Conservation (phyloP, 2,329 filamentous ascomycete genomes). For the Neopestalotiopsis rosae region DNA sequence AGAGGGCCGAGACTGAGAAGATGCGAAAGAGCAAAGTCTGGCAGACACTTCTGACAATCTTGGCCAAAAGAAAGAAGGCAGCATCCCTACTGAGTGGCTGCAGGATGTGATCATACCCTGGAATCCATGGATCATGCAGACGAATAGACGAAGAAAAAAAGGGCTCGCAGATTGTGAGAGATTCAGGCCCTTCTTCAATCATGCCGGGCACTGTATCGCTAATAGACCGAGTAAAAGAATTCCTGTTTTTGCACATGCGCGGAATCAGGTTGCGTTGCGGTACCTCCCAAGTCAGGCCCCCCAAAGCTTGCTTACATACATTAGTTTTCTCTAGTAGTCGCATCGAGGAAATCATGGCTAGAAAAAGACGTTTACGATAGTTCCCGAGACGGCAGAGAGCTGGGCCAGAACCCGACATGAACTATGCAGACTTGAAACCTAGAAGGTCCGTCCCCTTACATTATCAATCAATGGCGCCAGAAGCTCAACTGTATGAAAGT, state of each 20-base stretch:
- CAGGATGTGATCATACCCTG: neutral
- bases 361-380: neutral
- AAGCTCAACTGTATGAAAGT: neutral
- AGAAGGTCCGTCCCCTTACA: neutral
- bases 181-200: neutral
- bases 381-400: neutral
- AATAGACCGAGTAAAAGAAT: neutral
- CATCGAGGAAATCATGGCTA: neutral
- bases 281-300: neutral
- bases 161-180: neutral
- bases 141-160: neutral
- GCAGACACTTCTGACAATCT: neutral
- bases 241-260: neutral
- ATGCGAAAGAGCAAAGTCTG: conserved; percentile 6
- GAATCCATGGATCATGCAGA: conserved; percentile 8
- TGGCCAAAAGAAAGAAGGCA: conserved; percentile 4
- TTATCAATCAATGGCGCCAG: neutral
- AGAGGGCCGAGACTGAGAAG: neutral
- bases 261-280: neutral
- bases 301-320: neutral
- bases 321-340: neutral
- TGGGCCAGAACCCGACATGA: neutral
- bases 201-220: neutral
- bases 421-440: neutral
- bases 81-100: conserved; percentile 13